These are phyloP conservation scores for Globisporangium perplexum DNA, from an alignment of 352 stramenopile species.

Conservation along the genomic window DNA sequence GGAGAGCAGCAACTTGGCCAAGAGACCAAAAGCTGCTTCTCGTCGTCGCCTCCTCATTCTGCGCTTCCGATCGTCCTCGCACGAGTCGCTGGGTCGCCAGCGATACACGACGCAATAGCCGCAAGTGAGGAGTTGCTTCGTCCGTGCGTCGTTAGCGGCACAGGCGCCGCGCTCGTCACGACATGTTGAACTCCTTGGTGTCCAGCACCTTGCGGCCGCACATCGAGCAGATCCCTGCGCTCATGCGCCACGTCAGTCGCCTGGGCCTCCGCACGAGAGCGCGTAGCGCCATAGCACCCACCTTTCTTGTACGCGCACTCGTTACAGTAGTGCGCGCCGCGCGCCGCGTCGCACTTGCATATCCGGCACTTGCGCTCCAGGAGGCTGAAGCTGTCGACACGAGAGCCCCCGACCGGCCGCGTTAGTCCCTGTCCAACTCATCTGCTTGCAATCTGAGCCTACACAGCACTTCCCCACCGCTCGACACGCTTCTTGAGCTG, in stretches of 20 bases:
- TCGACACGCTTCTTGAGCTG: slow-evolving; percentile 38
- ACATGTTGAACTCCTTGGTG: slow-evolving; percentile 71
- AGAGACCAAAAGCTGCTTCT: too few species aligned
- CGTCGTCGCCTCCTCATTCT: too few species aligned
- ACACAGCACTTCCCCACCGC: slow-evolving; percentile 15
- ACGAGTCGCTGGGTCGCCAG: too few species aligned
- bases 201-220: slow-evolving; percentile 57
- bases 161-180: too few species aligned
- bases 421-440: neutral
- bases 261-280: neutral
- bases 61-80: too few species aligned
- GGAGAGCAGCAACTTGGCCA: too few species aligned
- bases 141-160: too few species aligned
- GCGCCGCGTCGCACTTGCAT: slow-evolving; percentile 51
- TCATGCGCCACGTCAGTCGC: neutral
- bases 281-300: slow-evolving; percentile 9
- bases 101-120: too few species aligned
- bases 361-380: slow-evolving; percentile 52
- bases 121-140: too few species aligned
- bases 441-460: neutral
- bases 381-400: slow-evolving; percentile 34
- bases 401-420: too few species aligned
- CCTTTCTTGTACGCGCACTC: slow-evolving; percentile 80
- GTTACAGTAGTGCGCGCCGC: slow-evolving; percentile 66
- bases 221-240: slow-evolving; percentile 55